These are phyloP conservation scores for Colletotrichum horii DNA, from an alignment of 2,329 filamentous ascomycete genomes.

Conservation along the genomic window DNA sequence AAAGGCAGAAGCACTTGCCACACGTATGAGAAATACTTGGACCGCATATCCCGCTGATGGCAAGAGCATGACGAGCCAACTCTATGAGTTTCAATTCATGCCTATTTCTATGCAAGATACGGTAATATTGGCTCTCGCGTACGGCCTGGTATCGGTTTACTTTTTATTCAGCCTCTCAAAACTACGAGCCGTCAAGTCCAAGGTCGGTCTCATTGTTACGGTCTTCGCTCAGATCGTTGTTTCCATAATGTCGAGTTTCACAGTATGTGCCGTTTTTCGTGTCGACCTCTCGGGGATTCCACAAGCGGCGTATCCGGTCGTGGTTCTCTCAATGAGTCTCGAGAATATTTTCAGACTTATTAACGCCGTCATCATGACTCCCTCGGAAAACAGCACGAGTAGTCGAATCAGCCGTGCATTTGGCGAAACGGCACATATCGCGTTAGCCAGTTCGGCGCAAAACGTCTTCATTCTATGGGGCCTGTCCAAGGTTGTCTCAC, in stretches of 20 bases:
- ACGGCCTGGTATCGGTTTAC: conserved; percentile 67
- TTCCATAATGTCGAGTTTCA: conserved; percentile 80
- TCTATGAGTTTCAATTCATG: conserved; percentile 81
- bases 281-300: conserved; percentile 79
- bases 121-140: conserved; percentile 67
- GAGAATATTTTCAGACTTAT: conserved; percentile 82
- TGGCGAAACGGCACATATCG: conserved; percentile 73
- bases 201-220: conserved; percentile 73
- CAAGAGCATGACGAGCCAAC: conserved; percentile 56
- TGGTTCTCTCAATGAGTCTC: conserved; percentile 77
- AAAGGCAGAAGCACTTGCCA: conserved; percentile 58
- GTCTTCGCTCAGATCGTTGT: conserved; percentile 73
- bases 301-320: conserved; percentile 75
- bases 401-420: conserved; percentile 75
- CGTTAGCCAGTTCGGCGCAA: conserved; percentile 70
- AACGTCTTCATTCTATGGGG: conserved; percentile 71
- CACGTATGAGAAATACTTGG: conserved; percentile 59
- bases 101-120: conserved; percentile 74
- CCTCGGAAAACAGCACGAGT: conserved; percentile 70
- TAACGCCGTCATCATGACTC: conserved; percentile 76
- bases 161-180: conserved; percentile 71
- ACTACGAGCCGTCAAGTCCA: conserved; percentile 77
- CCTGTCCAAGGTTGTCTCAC: conserved; percentile 70
- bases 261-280: conserved; percentile 76
- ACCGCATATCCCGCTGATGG: conserved; percentile 68